Base-by-base conservation (phyloP, 306 rosid genomes). In the Phaseolus lunatus region DNA sequence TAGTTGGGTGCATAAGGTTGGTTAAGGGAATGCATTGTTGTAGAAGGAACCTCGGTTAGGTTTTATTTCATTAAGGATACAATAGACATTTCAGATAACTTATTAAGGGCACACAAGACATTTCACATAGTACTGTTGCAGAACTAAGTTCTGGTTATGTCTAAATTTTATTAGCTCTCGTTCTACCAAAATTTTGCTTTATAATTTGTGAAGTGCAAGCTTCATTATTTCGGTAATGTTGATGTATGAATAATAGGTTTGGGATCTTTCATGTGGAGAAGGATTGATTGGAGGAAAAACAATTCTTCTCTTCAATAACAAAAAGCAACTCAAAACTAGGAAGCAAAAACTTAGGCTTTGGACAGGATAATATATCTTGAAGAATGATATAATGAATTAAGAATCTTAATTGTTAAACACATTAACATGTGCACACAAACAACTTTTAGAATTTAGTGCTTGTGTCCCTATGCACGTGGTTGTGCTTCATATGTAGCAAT, bases 261-360 rank as follows among this genome's bases (percentile, higher is more conserved):
- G 96, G 96, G 99, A 95, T 85, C 97, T 95, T 70, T 95, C 99
- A 16, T 87, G 86, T 56, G 96, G 97, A 57, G 94, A 92, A 83
- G 97, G 88, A 73, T 86, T 95, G 87, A 89, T 95, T 78, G 99
- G 99, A 73, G 99, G 99, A 75, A 93, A 97, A 24, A 95, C 97
- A 23, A 89, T 92, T 82, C 86, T 89, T 89, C 96, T 95, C 52
- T 95, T 95, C 77, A 92, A 90, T 84, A 89, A 63, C 80, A 92
- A 92, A 83, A 92, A 85, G 80, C 97, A 95, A 84, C 97, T 95
- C 79, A 95, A 92, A 87, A 92, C 97, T 19, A 97, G 99, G 77
- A 95, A 89, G 87, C 99, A 95, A 72, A 90, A 92, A 88, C 96
- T 95, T 64, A 90, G 99, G 78, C 97, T 95, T 68, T 95, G 97